Conservation (phyloP, 2,329 filamentous ascomycete genomes). For the Diaporthe helianthi region DNA sequence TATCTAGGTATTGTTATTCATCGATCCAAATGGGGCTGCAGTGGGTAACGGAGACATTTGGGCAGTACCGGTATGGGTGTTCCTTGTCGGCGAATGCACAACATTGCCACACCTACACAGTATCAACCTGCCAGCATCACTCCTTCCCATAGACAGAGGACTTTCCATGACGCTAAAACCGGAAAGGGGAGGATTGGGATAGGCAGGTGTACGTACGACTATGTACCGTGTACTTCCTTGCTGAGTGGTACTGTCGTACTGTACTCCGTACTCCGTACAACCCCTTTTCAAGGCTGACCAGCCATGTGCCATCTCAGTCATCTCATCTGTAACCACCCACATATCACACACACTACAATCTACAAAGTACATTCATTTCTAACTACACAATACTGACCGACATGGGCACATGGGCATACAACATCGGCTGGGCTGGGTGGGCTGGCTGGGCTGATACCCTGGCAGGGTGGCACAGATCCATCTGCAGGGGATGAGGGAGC, state of each 20-base stretch:
- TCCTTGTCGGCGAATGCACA: not conserved
- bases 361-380: no score
- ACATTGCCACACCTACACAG: no score
- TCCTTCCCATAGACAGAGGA: not conserved
- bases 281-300: not conserved
- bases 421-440: not conserved
- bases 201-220: not conserved
- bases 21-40: not conserved
- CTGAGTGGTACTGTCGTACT: no score
- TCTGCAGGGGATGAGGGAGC: not conserved
- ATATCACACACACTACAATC: not conserved
- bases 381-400: not conserved
- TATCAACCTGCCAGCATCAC: not conserved
- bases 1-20: not conserved
- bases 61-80: not conserved
- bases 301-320: not conserved
- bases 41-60: not conserved
- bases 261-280: no score
- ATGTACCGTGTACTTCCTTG: no score
- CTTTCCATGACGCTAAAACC: not conserved
- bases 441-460: no score
- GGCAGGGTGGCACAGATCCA: slow-evolving; percentile 1
- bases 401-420: not conserved
- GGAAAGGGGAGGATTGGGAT: not conserved
- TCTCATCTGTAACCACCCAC: not conserved